A percentile compares a stretch with the other conserved stretches of the same genome.
Evolutionary conservation across 2,329 filamentous ascomycete genomes (phyloP).

Genomic region (Mycosphaerelloides madeirae): DNA sequence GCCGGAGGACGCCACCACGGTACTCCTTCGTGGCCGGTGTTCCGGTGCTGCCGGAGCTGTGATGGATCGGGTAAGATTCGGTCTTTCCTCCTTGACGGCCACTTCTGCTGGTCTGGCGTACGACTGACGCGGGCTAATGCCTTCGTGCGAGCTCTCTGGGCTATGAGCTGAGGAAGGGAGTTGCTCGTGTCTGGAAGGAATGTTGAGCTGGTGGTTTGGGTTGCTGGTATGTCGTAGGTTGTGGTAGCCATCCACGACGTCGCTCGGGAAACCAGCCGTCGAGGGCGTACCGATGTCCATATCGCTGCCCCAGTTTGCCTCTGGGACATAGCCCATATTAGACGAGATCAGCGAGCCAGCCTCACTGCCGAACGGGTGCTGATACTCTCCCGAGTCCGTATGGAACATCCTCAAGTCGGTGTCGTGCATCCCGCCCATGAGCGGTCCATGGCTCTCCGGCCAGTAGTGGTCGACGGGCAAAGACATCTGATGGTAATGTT

Average conservation of each 20-base stretch:
- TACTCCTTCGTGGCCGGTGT: slow-evolving; percentile 11
- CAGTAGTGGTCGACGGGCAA: slow-evolving; percentile 16
- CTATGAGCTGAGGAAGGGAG: slow-evolving; percentile 19
- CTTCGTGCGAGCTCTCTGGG: slow-evolving; percentile 21
- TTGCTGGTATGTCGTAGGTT: slow-evolving; percentile 15
- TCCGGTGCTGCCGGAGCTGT: slow-evolving; percentile 24
- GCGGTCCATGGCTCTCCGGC: slow-evolving; percentile 18
- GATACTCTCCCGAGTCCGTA: slow-evolving; percentile 15
- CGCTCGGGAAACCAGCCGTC: slow-evolving; percentile 19
- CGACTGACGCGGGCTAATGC: slow-evolving; percentile 14
- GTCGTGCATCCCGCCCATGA: slow-evolving; percentile 23
- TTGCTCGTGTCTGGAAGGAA: slow-evolving; percentile 13
- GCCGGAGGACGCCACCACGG: slow-evolving; percentile 8
- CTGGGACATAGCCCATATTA: slow-evolving; percentile 21
- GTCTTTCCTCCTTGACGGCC: slow-evolving; percentile 17
- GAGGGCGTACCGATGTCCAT: slow-evolving; percentile 30
- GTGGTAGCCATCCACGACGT: slow-evolving; percentile 22
- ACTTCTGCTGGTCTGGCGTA: slow-evolving; percentile 12
- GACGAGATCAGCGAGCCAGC: slow-evolving; percentile 22
- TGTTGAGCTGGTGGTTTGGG: slow-evolving; percentile 15
- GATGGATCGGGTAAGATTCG: slow-evolving; percentile 21
- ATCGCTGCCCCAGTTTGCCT: slow-evolving; percentile 24
- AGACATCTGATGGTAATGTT: slow-evolving; percentile 20
- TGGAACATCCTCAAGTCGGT: slow-evolving; percentile 29
- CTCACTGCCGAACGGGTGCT: slow-evolving; percentile 16